Evolutionary conservation across 2,329 filamentous ascomycete species (phyloP).

Genomic region (Plectosphaerella plurivora): DNA sequence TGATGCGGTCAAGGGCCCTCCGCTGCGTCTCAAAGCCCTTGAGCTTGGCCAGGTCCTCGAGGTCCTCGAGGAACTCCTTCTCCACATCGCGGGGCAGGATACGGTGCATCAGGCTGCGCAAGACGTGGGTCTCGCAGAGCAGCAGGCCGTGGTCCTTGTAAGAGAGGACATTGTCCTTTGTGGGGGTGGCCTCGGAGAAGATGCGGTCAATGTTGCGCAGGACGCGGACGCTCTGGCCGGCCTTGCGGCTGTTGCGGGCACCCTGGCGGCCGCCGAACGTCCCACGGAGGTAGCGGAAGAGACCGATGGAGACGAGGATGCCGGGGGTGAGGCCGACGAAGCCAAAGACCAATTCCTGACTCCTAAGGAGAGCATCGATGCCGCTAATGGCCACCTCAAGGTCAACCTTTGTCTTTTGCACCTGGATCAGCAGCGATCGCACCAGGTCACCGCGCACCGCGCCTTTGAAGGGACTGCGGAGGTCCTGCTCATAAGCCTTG

Average conservation of each 20-base stretch:
- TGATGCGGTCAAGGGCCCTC: constrained; percentile 74
- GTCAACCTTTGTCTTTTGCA: constrained; percentile 98
- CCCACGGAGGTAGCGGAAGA: constrained; percentile 65
- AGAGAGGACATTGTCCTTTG: constrained; percentile 68
- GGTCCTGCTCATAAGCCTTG: constrained; percentile 84
- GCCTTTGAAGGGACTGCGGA: constrained; percentile 76
- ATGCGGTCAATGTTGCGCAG: constrained; percentile 86
- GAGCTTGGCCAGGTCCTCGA: constrained; percentile 80
- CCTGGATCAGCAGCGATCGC: constrained; percentile 86
- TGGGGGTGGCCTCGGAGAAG: constrained; percentile 62
- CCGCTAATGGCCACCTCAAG: constrained; percentile 94
- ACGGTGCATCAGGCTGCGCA: constrained; percentile 63
- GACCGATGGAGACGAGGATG: constrained; percentile 77
- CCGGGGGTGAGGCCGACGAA: constrained; percentile 93
- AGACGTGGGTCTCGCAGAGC: constrained; percentile 81
- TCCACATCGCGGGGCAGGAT: constrained; percentile 71
- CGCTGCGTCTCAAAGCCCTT: constrained; percentile 74
- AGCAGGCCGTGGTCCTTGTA: constrained; percentile 92
- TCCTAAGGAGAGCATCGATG: constrained; percentile 90
- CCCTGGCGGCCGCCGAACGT: constrained; percentile 69
- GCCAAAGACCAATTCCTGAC: constrained; percentile 96
- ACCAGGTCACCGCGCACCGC: constrained; percentile 83
- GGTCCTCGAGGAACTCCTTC: constrained; percentile 83
- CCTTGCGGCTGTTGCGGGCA: constrained; percentile 57
- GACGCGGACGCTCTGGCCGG: constrained; percentile 69